Evolutionary conservation across 345 rosid species (phyloP).

Genomic region (Salix dunnii): DNA sequence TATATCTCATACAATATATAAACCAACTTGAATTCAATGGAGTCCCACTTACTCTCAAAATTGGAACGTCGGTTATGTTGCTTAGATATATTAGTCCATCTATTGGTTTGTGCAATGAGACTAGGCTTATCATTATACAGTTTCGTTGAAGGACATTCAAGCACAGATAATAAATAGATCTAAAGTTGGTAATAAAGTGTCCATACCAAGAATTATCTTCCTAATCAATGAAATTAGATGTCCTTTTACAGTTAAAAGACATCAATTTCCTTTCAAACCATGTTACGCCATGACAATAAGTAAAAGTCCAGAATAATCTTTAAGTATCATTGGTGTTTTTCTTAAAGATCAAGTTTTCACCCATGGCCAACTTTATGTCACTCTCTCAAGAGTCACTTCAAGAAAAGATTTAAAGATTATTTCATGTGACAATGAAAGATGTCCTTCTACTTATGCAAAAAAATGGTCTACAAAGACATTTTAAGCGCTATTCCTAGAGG

Average conservation of each 20-base stretch:
- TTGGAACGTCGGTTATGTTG: not conserved
- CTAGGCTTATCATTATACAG: not conserved
- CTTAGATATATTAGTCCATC: conserved; percentile 1
- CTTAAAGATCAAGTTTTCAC: not conserved
- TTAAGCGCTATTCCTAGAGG: no score
- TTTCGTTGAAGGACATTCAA: not conserved
- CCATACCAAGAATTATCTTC: not conserved
- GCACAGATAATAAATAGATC: not conserved
- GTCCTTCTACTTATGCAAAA: not conserved
- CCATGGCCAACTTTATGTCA: not conserved
- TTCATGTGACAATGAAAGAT: fast-evolving
- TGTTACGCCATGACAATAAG: conserved; percentile 12
- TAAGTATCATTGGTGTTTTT: not conserved
- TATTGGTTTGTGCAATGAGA: not conserved
- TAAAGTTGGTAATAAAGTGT: not conserved
- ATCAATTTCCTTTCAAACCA: not conserved
- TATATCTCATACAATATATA: not conserved
- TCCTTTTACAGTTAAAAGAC: not conserved
- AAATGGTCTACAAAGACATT: not conserved
- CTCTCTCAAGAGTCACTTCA: not conserved
- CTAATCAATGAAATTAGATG: not conserved
- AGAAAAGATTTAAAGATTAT: not conserved
- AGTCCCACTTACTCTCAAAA: not conserved
- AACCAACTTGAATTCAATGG: not conserved
- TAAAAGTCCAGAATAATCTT: conserved; percentile 6